These are phyloP conservation scores for Mortierella sp. DNA, from an alignment of 371 early-diverging fungal species.

Conservation along the genomic window DNA sequence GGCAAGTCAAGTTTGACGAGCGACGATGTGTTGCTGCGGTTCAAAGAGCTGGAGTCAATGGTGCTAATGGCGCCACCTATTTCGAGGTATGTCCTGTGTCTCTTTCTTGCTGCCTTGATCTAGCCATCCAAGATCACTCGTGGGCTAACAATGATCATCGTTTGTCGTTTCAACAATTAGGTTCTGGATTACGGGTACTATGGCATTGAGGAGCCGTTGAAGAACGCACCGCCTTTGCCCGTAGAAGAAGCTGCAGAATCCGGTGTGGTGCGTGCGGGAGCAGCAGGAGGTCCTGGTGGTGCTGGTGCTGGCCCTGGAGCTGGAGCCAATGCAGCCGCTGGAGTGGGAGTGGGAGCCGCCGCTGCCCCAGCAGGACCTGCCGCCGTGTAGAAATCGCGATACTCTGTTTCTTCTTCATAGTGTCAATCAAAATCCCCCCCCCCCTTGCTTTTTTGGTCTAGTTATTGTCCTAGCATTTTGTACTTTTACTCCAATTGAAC, in stretches of 20 bases:
- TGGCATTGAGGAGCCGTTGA: slow-evolving; percentile 57
- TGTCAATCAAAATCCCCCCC: too few species aligned
- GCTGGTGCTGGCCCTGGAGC: slow-evolving; percentile 4
- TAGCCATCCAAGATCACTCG: not conserved
- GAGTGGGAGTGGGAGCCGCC: not conserved
- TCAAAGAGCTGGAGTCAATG: slow-evolving; percentile 62
- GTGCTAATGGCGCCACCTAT: slow-evolving; percentile 57
- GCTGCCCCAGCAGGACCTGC: not conserved
- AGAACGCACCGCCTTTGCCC: slow-evolving; percentile 48
- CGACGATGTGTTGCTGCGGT: slow-evolving; percentile 88
- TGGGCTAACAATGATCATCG: not conserved
- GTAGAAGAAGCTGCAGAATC: slow-evolving; percentile 31
- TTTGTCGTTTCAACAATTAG: slow-evolving; percentile 4
- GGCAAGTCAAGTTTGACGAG: slow-evolving; percentile 92
- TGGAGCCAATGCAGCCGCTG: slow-evolving; percentile 7
- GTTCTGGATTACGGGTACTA: slow-evolving; percentile 64
- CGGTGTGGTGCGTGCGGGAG: slow-evolving; percentile 10
- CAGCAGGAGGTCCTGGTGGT: slow-evolving; percentile 7
- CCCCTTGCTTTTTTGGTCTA: too few species aligned
- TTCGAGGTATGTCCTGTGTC: slow-evolving; percentile 52
- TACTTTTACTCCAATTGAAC: too few species aligned
- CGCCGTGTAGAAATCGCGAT: not conserved
- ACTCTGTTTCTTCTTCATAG: too few species aligned
- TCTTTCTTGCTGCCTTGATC: not conserved
- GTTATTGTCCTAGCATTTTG: too few species aligned